Conservation (phyloP, 2,329 filamentous ascomycete genomes). For the Pseudogymnoascus sp. region DNA sequence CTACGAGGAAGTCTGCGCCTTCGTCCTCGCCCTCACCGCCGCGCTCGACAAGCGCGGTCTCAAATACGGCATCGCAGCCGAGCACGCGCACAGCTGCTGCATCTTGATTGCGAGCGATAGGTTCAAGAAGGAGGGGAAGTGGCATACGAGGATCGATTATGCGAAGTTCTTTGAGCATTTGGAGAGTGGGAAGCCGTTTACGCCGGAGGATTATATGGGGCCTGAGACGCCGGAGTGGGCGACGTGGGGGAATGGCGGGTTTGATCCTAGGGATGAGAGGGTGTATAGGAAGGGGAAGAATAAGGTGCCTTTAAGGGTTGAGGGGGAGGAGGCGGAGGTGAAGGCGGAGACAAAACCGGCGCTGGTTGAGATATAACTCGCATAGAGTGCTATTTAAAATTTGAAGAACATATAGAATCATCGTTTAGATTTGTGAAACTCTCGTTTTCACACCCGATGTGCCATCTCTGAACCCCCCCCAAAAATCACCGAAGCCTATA, state of each 20-base stretch:
- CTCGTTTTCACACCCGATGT: neutral
- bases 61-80: conserved; percentile 83
- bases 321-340: neutral
- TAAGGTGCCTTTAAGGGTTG: conserved; percentile 21
- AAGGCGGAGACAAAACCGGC: neutral
- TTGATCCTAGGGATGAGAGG: conserved; percentile 82
- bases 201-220: conserved; percentile 86
- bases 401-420: neutral
- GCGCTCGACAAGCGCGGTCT: conserved; percentile 66
- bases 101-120: conserved; percentile 76
- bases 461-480: neutral
- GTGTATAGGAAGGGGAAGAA: conserved; percentile 77
- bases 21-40: conserved; percentile 68
- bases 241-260: conserved; percentile 87
- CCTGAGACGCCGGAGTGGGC: conserved; percentile 87
- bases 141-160: conserved; percentile 92
- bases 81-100: conserved; percentile 93
- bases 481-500: neutral
- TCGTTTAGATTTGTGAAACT: neutral
- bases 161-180: conserved; percentile 78
- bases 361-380: neutral
- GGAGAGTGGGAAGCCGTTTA: conserved; percentile 64
- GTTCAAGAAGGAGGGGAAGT: conserved; percentile 70
- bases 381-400: neutral
- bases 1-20: conserved; percentile 81